Evolutionary conservation across 352 stramenopile species (phyloP), one percentile per base, ranked within the genome.

Genomic region (Globisporangium cylindrosporum): DNA sequence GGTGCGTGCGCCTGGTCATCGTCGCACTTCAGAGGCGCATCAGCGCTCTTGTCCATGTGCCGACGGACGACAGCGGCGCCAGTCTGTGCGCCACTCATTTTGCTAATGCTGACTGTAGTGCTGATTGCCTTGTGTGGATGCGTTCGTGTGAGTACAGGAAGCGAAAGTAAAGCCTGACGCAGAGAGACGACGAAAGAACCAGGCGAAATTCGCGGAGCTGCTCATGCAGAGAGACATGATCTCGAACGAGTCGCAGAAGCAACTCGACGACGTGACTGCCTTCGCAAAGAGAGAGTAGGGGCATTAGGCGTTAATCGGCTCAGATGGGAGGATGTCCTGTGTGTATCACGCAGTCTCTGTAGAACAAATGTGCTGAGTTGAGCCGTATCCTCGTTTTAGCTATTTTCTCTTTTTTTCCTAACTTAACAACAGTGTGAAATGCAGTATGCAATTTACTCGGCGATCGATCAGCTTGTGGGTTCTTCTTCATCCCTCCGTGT

Each of bases 221-320:
- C 59, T 95, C 56, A 63, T 92, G 62, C 85, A 88, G 48, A 72
- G 78, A 25, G 64, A 72, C 12, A 75, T 66, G 8, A 79, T 81
- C 15, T 87, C 83, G 2, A 76, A 76, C 3, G 86, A 92, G 49
- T 81, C 78, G 10, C 87, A 93, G 74, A 76, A 90, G 70, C 82
- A 93, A 66, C 64, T 93, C 60, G 82, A 93, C 25, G 77, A 93
- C 51, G 76, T 94, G 66, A 95, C 88, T n/a, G 75, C 78, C 64
- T 92, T 93, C 65, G 76, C 76, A 15, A 81, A 81, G 64, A 76
- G 75, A 32, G 78, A 81, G 48, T 68, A 81, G 29, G 67, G 18
- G 4, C 14, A 29, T 3, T 3, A 43, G 1, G 18, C 43, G 7
- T 10, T 6, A n/a, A 8, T 48, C 20, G 15, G 41, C 41, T 48